A percentile compares a stretch with the other conserved stretches of the same genome.
phyloP scores from a whole-genome alignment of 257 asterid species.

The Capsicum baccatum region DNA sequence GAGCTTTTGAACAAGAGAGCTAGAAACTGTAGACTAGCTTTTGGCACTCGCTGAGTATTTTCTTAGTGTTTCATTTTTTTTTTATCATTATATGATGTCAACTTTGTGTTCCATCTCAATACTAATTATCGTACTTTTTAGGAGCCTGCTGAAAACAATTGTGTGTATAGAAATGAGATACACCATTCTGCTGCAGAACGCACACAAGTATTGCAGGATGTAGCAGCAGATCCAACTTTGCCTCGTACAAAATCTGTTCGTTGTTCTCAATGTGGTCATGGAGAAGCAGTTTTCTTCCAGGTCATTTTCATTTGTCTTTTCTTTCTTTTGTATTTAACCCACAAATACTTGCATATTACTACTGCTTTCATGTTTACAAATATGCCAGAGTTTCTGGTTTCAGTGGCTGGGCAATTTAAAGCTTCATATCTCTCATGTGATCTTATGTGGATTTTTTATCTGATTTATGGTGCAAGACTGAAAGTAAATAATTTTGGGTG shows the following conservation, averaged over 20 bases:
- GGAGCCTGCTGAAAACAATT: slow-evolving; percentile 95
- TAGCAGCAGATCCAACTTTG: slow-evolving; percentile 98
- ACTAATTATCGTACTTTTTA: slow-evolving; percentile 34
- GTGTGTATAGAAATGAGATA: slow-evolving; percentile 88
- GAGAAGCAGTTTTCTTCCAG: slow-evolving; percentile 99
- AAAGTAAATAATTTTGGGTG: not conserved
- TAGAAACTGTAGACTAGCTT: not conserved
- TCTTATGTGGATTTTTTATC: not conserved
- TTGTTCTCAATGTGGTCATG: slow-evolving; percentile 86
- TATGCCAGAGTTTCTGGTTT: not conserved
- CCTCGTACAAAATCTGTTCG: slow-evolving; percentile 92
- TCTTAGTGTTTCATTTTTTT: not conserved
- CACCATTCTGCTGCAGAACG: slow-evolving; percentile 89
- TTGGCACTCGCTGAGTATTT: not conserved
- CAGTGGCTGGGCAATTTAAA: not conserved
- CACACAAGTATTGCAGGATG: slow-evolving; percentile 92
- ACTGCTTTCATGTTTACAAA: not conserved
- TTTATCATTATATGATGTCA: not conserved
- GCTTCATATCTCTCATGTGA: not conserved
- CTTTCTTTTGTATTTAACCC: not conserved
- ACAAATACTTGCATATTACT: not conserved
- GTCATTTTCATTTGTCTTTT: slow-evolving; percentile 38
- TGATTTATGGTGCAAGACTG: not conserved
- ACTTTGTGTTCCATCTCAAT: not conserved
- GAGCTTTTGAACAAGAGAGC: not conserved